A percentile compares a stretch with the other conserved stretches of the same genome.
phyloP scores from a whole-genome alignment of 805 yeast species.

The Saturnispora sanitii region DNA sequence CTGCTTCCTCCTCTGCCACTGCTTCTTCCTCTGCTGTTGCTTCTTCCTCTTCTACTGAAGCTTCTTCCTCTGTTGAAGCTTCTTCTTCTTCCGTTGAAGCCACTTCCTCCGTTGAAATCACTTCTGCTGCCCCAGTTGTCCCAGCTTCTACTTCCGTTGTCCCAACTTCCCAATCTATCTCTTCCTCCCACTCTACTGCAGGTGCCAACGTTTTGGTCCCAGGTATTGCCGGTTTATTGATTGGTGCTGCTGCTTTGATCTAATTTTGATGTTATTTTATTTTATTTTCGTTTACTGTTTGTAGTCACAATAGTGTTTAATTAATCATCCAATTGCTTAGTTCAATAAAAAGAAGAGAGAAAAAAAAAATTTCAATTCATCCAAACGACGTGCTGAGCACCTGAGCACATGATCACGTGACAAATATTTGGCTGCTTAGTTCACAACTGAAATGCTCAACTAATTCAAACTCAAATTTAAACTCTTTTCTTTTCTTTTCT shows the following conservation, averaged over 20 bases:
- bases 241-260: constrained; percentile 18
- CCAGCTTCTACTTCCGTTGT: constrained; percentile 7
- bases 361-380: background rate
- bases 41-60: constrained; percentile 8
- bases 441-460: constrained; percentile 1
- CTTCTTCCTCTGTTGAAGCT: constrained; percentile 11
- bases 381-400: too few relatives aligned
- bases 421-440: background rate
- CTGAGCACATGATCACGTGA: constrained; percentile 1
- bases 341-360: background rate
- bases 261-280: constrained; percentile 9
- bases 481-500: background rate
- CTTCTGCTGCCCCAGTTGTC: constrained; percentile 8
- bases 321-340: background rate
- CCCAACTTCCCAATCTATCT: constrained; percentile 4
- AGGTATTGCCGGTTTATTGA: constrained; percentile 15
- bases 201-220: constrained; percentile 15
- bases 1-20: constrained; percentile 9
- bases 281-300: constrained; percentile 1
- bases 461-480: background rate
- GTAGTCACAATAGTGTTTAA: background rate
- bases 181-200: constrained; percentile 11
- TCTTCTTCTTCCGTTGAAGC: constrained; percentile 7
- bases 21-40: constrained; percentile 1
- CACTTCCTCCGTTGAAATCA: constrained; percentile 4